Conservation (phyloP, 2,329 filamentous ascomycete species). For the Pseudocercospora pini-densiflorae region DNA sequence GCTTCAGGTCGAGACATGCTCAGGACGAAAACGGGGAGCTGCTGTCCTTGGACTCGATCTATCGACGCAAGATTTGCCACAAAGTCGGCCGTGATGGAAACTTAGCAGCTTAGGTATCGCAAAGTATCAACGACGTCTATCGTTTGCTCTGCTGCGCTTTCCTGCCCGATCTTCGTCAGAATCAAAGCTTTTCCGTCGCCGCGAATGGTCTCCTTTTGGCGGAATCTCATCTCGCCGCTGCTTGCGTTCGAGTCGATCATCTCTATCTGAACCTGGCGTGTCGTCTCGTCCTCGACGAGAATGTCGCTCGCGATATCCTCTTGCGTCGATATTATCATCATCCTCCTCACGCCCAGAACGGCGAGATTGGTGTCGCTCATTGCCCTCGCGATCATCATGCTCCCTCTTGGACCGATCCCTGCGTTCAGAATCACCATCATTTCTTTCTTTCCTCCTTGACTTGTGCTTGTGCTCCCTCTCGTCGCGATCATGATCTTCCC, state of each 20-base stretch:
- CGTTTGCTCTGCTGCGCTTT: not conserved
- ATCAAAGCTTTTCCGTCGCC: not conserved
- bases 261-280: not conserved
- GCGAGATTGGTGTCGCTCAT: not conserved
- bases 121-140: not conserved
- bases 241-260: not conserved
- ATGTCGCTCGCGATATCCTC: not conserved
- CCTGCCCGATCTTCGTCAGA: not conserved
- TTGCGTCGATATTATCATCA: not conserved
- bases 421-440: slow-evolving; percentile 1
- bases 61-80: not conserved
- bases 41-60: not conserved
- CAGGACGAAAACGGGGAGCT: too few relatives aligned
- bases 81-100: not conserved
- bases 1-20: too few relatives aligned
- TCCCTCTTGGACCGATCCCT: slow-evolving; percentile 4
- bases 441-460: slow-evolving; percentile 7
- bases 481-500: not conserved
- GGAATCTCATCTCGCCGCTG: not conserved
- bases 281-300: not conserved
- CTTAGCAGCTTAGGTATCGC: not conserved
- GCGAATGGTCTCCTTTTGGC: not conserved
- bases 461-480: not conserved
- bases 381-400: not conserved
- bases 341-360: not conserved